Evolutionary conservation across 352 stramenopile genomes (phyloP), one percentile per base, ranked within the genome.

Genomic region (Pythium grandisporangium): DNA sequence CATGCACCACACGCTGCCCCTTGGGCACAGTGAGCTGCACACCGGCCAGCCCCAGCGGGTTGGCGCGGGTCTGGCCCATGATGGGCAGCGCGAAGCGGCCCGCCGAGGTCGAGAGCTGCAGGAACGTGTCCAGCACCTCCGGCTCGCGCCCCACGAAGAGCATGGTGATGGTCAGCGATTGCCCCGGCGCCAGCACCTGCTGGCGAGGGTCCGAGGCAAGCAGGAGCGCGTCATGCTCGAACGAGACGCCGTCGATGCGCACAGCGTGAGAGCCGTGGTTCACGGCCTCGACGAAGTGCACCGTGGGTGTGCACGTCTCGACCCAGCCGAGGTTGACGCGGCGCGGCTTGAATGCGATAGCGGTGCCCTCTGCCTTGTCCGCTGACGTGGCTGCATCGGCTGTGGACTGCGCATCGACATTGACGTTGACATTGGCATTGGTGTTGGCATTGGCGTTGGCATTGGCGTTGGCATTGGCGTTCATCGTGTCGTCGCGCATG

Each of bases 11-110:
- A 17, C 39, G 44, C 0, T 50, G 47, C n/a, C 57, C 66, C 16
- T 48, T 17, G 7, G 69, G 64, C n/a, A 79, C 24, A 3, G 65
- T 62, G 1, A 56, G 41, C 13, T 42, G 45, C 25, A 78, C 42
- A 1, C 48, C 48, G 2, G 21, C 30, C 6, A 76, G 37, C 7
- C 55, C 61, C 41, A 65, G 60, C 5, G 42, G 29, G 49, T 72
- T 75, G 0, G 49, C 22, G 22, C 36, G 40, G 17, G 70, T 53
- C 21, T 65, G 29, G 42, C 61, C 53, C 14, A 45, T 41, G 39
- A 77, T 62, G 1, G 61, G 43, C 38, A 82, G 27, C 13, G 58
- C 40, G 37, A 85, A 78, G 23, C 66, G 36, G 2, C 72, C 72
- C 1, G 58, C 61, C 3, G 72, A 70, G 13, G 72, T 81, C 6